Conservation (phyloP, 78 protist genomes). For the Dictyostelium firmibasis region DNA sequence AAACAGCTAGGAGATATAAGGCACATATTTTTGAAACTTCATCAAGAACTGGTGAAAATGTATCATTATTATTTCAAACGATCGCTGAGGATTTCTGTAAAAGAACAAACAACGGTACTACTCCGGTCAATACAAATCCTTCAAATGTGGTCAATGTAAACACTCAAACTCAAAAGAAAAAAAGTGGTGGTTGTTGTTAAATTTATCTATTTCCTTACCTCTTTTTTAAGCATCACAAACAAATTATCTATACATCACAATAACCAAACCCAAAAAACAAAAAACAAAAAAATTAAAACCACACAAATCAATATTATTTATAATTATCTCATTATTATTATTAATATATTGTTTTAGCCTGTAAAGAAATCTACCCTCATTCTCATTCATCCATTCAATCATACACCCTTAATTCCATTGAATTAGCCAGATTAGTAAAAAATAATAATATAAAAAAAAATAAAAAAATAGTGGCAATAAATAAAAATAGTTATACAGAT, state of each 20-base stretch:
- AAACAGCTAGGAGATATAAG: slow-evolving; percentile 12
- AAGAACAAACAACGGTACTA: slow-evolving; percentile 6
- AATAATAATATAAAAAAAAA: not conserved
- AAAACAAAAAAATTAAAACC: not conserved
- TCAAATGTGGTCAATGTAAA: not conserved
- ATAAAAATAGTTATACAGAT: not conserved
- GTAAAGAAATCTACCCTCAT: not conserved
- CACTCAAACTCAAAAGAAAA: not conserved
- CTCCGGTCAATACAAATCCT: not conserved
- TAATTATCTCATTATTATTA: not conserved
- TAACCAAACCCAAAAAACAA: not conserved
- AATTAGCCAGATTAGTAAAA: not conserved
- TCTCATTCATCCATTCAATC: not conserved
- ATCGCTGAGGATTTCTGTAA: slow-evolving; percentile 31
- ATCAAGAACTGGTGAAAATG: slow-evolving; percentile 57
- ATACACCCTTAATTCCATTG: not conserved
- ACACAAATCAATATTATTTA: not conserved
- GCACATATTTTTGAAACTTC: slow-evolving; percentile 47
- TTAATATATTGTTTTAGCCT: not conserved
- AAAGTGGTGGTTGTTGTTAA: slow-evolving; percentile 4
- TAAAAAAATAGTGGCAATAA: not conserved
- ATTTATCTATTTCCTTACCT: not conserved
- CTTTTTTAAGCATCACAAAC: not conserved
- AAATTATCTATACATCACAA: not conserved
- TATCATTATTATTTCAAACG: not conserved